Conservation (phyloP, 305 asterid species). For the Plantago rigida region DNA sequence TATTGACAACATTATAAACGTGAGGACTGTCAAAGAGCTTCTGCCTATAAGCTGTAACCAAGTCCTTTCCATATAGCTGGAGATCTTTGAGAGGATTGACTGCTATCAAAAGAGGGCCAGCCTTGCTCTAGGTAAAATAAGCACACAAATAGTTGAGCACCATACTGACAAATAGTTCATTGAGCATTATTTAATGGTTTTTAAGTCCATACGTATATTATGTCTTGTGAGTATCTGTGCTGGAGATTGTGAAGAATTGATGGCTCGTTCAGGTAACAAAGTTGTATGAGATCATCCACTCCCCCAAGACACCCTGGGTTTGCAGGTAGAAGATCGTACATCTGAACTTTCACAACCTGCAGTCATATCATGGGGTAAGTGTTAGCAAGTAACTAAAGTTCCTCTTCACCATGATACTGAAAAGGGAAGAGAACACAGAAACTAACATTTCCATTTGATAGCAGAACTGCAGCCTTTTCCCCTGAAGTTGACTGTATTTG, state of each 20-base stretch:
- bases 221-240: constrained; percentile 52
- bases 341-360: constrained; percentile 60
- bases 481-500: constrained; percentile 60
- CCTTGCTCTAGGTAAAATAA: constrained; percentile 58
- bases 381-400: constrained; percentile 18
- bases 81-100: constrained; percentile 75
- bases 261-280: constrained; percentile 80
- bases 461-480: constrained; percentile 52
- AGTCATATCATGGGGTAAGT: constrained; percentile 26
- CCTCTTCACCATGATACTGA: constrained; percentile 20
- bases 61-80: constrained; percentile 59
- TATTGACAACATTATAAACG: constrained; percentile 67
- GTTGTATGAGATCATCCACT: constrained; percentile 75
- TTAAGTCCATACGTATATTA: constrained; percentile 54
- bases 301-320: constrained; percentile 80
- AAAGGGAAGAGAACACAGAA: constrained; percentile 22
- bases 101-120: constrained; percentile 77
- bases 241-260: constrained; percentile 86
- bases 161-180: constrained; percentile 7
- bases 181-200: constrained; percentile 15
- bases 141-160: constrained; percentile 28
- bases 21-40: constrained; percentile 78
- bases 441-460: constrained; percentile 62
- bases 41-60: constrained; percentile 56
- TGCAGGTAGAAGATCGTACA: constrained; percentile 67